Conservation (phyloP, 805 yeast genomes). For the Lipomyces spencermartinsiae region DNA sequence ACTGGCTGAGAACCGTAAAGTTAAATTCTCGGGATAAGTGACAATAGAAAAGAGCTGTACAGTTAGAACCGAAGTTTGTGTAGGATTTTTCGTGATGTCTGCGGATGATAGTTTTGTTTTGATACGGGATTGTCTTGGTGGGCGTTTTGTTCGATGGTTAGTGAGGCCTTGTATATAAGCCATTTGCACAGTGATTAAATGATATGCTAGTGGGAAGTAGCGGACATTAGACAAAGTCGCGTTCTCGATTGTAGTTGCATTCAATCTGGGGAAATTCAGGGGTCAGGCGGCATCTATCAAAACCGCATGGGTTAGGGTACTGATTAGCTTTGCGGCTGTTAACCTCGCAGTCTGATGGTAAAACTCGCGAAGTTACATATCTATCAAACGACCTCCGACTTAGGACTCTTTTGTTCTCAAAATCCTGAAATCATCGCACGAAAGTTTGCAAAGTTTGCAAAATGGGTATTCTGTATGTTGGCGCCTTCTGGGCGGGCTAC, state of each 20-base stretch:
- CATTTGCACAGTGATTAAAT: neutral
- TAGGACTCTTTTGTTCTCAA: neutral
- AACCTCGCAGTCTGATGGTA: too few relatives aligned
- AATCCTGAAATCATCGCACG: neutral
- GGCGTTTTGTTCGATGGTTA: neutral
- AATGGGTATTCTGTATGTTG: constrained; percentile 29
- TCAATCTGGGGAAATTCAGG: neutral
- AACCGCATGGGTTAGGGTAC: too few relatives aligned
- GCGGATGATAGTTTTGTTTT: neutral
- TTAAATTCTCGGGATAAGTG: neutral
- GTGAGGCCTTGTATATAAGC: neutral
- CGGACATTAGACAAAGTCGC: neutral
- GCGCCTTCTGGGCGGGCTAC: neutral
- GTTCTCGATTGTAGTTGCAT: too few relatives aligned
- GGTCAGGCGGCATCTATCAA: too few relatives aligned
- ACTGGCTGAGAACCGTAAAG: constrained; percentile 6
- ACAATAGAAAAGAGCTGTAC: neutral
- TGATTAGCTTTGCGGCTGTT: too few relatives aligned
- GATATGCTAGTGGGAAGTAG: neutral
- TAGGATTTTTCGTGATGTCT: neutral
- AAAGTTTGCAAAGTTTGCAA: neutral
- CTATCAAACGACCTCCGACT: too few relatives aligned
- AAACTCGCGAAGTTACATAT: too few relatives aligned
- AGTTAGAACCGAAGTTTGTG: neutral
- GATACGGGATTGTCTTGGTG: neutral